Evolutionary conservation across 495 filamentous ascomycete species (phyloP), one percentile per base, ranked within the genome.

Genomic region (Neurospora africana): DNA sequence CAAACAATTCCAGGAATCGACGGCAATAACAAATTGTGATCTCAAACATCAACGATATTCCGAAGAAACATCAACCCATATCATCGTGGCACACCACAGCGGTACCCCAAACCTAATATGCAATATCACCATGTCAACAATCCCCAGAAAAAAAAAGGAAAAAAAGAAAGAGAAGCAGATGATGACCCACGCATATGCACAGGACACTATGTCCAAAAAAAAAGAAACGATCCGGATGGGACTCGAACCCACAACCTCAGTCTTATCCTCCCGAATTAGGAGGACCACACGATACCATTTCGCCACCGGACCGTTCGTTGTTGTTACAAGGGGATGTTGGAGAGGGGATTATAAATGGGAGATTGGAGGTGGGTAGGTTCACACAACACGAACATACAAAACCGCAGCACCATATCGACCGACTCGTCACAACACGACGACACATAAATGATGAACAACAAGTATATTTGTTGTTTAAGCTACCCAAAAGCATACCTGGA

Each of bases 261-360:
- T 65, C 53, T 65, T 65, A 65, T 65, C 53, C 53, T 65, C 53
- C 53, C 13, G 53, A 33, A 65, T 65, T 65, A 65, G 53, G 53
- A 65, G 53, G 53, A 65, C 53, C 53, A 65, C 53, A 65, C 53
- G 53, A 65, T 65, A 65, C 53, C 53, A 65, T 65, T 65, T 65
- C 53, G 53, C 53, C 53, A 65, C 53, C 53, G 53, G 53, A 65
- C 53, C 53, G 53, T 0, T 65, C 9, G 53, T 61, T 33, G 23
- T 19, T 8, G 2, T 58, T 58, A 1, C 27, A 58, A 0, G 3
- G 6, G 6, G 0, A 2, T n/a, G n/a, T n/a, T n/a, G n/a, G n/a
- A n/a, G n/a, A n/a, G n/a, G n/a, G n/a, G n/a, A n/a, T n/a, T n/a
- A n/a, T n/a, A n/a, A n/a, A n/a, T n/a, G n/a, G n/a, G n/a, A n/a